Evolutionary conservation across 352 stramenopile species (phyloP), one percentile per base, ranked within the genome.

Genomic region (Pilasporangium apinafurcum): DNA sequence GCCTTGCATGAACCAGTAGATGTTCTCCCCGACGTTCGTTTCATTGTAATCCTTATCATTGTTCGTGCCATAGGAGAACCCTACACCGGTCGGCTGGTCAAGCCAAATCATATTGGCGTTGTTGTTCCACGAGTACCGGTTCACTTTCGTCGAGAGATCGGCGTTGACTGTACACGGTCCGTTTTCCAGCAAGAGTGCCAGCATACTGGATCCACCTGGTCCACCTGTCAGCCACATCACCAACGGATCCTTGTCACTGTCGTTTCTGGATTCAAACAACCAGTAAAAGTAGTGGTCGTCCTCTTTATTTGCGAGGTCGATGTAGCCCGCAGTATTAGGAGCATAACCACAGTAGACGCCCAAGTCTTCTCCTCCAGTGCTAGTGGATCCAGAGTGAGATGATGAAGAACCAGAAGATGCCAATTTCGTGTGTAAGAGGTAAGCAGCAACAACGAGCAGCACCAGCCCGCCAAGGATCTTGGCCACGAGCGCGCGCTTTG

Each of bases 231-330:
- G 52, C 71, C 71, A 84, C n/a, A 84, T 42, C 18, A 83, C 53
- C 3, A 80, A 33, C 1, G 66, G 71, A 18, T 66, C 71, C 8
- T 33, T 66, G 8, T 21, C 41, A 3, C 60, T 46, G 32, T 59
- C 51, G 37, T 57, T 48, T 18, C 53, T 42, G 5, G 72, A 68
- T 46, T 82, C 62, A 22, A 78, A 73, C 40, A 65, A 78, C 68
- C 70, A 86, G 51, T 84, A 83, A 37, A 86, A 86, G 54, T 83
- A 84, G 41, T 80, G 42, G 26, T 74, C 67, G 37, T 83, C 70
- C n/a, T 74, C 30, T 45, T 75, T 74, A 60, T 78, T 76, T 14
- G 56, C 3, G 8, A 83, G 55, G 43, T 58, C 61, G 37, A 83
- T 65, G 53, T 83, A 77, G 2, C 65, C 67, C 2, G 65, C 50